These are phyloP conservation scores for Saccharomyces uvarum DNA, from an alignment of 1,139 yeast genomes.

Conservation along the genomic window DNA sequence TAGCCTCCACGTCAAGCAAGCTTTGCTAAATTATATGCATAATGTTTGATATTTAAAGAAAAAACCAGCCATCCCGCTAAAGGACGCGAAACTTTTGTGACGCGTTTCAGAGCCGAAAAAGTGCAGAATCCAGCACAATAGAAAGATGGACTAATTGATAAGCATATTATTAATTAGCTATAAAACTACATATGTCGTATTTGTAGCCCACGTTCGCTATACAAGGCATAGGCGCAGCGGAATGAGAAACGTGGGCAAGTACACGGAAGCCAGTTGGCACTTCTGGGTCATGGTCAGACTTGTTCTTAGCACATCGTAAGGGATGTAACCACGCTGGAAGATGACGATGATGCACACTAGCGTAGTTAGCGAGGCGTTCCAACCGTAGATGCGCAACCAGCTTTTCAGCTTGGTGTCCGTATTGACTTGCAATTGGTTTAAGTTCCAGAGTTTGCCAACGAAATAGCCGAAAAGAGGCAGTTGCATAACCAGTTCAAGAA, in stretches of 20 bases:
- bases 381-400: conserved; percentile 23
- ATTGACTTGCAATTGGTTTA: conserved; percentile 6
- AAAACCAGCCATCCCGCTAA: not conserved
- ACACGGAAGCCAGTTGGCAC: conserved; percentile 18
- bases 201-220: not conserved
- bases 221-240: conserved; percentile 21
- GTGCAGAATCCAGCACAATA: not conserved
- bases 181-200: not conserved
- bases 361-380: conserved; percentile 28
- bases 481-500: conserved; percentile 65
- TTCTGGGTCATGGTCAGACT: conserved; percentile 14
- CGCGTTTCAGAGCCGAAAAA: not conserved
- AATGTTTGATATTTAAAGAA: not conserved
- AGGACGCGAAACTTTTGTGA: not conserved
- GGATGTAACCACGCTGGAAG: conserved; percentile 24
- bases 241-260: conserved; percentile 26
- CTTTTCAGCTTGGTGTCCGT: conserved; percentile 6
- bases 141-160: not conserved
- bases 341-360: conserved; percentile 22
- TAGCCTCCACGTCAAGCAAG: not conserved
- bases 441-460: conserved; percentile 10
- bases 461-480: conserved; percentile 59
- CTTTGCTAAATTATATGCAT: not conserved
- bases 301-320: conserved; percentile 10
- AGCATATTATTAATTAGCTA: not conserved